These are phyloP conservation scores for Fraxinus velutina DNA, from an alignment of 305 asterid genomes.

Conservation along the genomic window DNA sequence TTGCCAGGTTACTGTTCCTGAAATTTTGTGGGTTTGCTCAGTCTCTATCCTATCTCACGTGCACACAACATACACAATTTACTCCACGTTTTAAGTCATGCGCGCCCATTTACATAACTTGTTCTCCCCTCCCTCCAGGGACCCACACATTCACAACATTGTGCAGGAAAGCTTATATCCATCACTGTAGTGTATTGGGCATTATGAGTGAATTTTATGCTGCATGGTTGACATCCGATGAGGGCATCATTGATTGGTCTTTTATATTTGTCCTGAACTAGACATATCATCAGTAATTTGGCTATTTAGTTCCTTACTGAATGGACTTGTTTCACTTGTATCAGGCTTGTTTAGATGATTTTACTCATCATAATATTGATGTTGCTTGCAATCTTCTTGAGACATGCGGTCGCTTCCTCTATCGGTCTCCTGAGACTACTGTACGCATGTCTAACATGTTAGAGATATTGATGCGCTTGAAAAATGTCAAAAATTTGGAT, in stretches of 20 bases:
- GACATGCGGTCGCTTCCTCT: conserved; percentile 97
- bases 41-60: not conserved
- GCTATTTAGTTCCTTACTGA: not conserved
- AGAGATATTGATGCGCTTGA: conserved; percentile 95
- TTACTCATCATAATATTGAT: conserved; percentile 93
- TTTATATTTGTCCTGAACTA: not conserved
- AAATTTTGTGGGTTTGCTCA: conserved; percentile 4
- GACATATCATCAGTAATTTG: not conserved
- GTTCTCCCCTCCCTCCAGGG: not conserved
- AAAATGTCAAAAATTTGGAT: conserved; percentile 96
- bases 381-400: conserved; percentile 99
- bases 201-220: not conserved
- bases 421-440: conserved; percentile 90
- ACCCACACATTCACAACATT: not conserved
- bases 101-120: not conserved
- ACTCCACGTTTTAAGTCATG: not conserved
- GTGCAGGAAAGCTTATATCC: not conserved
- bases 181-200: not conserved
- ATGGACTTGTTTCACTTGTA: conserved; percentile 25
- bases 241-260: not conserved
- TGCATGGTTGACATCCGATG: not conserved
- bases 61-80: not conserved
- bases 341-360: conserved; percentile 98
- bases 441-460: conserved; percentile 97
- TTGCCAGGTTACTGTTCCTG: not conserved